Conservation (phyloP, 2,329 filamentous ascomycete genomes). For the Aspergillus fischeri region DNA sequence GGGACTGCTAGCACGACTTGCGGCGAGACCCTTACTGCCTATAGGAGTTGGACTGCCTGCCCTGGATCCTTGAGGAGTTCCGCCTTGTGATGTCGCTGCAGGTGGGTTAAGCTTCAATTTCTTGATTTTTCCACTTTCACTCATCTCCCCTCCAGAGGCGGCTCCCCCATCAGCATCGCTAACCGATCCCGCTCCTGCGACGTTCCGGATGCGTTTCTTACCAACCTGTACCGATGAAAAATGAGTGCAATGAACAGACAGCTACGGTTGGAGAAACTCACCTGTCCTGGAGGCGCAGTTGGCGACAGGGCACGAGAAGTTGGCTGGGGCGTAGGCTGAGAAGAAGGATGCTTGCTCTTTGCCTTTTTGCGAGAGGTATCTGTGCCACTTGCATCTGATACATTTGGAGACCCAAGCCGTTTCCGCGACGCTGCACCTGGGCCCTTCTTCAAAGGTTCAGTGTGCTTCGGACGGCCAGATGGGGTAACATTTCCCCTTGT, state of each 20-base stretch:
- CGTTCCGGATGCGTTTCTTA: conserved; percentile 48
- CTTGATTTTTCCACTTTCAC: conserved; percentile 42
- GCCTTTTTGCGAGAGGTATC: conserved; percentile 80
- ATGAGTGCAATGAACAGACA: neutral
- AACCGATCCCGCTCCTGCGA: conserved; percentile 43
- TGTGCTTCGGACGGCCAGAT: conserved; percentile 54
- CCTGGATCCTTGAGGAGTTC: conserved; percentile 47
- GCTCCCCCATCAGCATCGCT: conserved; percentile 56
- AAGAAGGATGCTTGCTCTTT: conserved; percentile 58
- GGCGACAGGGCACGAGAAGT: conserved; percentile 58
- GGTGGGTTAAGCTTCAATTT: conserved; percentile 48
- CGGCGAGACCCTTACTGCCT: conserved; percentile 22
- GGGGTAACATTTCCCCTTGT: conserved; percentile 69
- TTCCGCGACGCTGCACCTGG: conserved; percentile 62
- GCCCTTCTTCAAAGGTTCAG: conserved; percentile 49
- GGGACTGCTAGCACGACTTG: conserved; percentile 40
- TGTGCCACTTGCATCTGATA: conserved; percentile 87
- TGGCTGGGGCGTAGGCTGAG: conserved; percentile 32
- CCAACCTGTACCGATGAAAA: conserved; percentile 35
- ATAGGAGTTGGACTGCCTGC: conserved; percentile 43
- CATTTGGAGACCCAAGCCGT: conserved; percentile 77
- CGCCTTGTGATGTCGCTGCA: conserved; percentile 31
- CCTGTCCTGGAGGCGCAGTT: conserved; percentile 56
- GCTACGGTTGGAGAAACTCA: conserved; percentile 14
- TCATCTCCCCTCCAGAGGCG: conserved; percentile 44